Evolutionary conservation across 495 filamentous ascomycete genomes (phyloP).

Genomic region (Penicillium longicatenatum): DNA sequence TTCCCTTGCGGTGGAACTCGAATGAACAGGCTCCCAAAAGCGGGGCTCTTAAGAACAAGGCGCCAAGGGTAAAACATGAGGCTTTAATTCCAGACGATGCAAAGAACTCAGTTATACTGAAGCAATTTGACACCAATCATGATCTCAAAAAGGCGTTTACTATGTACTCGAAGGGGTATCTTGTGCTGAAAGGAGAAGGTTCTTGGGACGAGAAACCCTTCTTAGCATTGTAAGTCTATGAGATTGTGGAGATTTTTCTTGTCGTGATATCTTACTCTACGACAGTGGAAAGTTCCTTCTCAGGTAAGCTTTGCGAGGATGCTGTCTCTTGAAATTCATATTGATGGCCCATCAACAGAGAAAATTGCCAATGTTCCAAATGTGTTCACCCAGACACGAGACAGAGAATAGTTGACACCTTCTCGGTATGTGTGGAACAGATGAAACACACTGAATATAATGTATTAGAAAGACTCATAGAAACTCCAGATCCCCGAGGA

Average conservation of each 20-base stretch:
- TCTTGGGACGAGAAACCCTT: not conserved
- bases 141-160: not conserved
- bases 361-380: constrained; percentile 74
- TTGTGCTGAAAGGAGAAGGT: not conserved
- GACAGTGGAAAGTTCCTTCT: constrained; percentile 24
- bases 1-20: not conserved
- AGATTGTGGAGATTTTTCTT: not conserved
- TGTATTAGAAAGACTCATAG: not conserved
- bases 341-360: constrained; percentile 47
- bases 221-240: constrained; percentile 10
- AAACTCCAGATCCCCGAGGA: constrained; percentile 51
- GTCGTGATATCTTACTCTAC: not conserved
- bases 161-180: not conserved
- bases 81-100: not conserved
- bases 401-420: constrained; percentile 74
- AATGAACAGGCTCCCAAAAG: not conserved
- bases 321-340: not conserved
- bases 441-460: no score
- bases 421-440: constrained; percentile 50
- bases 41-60: not conserved
- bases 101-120: not conserved
- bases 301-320: constrained; percentile 17
- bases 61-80: no score
- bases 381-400: constrained; percentile 79
- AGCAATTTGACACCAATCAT: not conserved